phyloP scores from a whole-genome alignment of 2,329 filamentous ascomycete genomes.

The Alternaria alternata region DNA sequence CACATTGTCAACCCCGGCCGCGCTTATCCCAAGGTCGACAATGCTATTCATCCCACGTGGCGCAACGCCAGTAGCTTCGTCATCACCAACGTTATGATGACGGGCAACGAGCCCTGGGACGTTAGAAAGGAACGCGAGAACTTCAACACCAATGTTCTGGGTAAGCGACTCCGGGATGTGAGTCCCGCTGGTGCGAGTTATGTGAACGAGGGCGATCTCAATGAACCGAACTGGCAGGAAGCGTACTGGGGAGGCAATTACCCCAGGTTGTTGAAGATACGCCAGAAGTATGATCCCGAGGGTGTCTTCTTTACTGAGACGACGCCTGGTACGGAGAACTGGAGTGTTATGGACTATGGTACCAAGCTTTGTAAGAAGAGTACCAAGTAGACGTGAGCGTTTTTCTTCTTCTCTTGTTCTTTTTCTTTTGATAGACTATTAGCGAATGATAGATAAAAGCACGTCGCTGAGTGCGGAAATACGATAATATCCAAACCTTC shows the following conservation, averaged over 20 bases:
- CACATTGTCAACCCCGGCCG: constrained; percentile 48
- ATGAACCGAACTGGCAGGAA: constrained; percentile 49
- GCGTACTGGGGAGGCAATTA: constrained; percentile 50
- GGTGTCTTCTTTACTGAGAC: constrained; percentile 48
- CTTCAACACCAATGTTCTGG: constrained; percentile 43
- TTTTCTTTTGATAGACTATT: neutral
- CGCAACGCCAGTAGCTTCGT: constrained; percentile 48
- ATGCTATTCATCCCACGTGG: constrained; percentile 47
- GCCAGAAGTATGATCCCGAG: constrained; percentile 46
- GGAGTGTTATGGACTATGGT: constrained; percentile 46
- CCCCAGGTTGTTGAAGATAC: constrained; percentile 37
- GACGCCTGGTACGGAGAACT: constrained; percentile 47
- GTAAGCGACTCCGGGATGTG: constrained; percentile 41
- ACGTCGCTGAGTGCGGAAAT: neutral
- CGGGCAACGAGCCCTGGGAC: constrained; percentile 42
- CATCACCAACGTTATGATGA: constrained; percentile 44
- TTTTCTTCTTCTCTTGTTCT: neutral
- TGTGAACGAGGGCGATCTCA: constrained; percentile 48
- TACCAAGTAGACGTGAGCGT: neutral
- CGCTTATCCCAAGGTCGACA: constrained; percentile 39
- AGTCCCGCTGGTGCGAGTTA: constrained; percentile 44
- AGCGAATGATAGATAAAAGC: neutral
- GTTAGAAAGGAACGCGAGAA: constrained; percentile 37
- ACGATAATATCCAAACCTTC: neutral
- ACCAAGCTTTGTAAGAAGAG: constrained; percentile 45